phyloP scores from a whole-genome alignment of 768 basidiomycete species.

The Hygrocybe punicea region DNA sequence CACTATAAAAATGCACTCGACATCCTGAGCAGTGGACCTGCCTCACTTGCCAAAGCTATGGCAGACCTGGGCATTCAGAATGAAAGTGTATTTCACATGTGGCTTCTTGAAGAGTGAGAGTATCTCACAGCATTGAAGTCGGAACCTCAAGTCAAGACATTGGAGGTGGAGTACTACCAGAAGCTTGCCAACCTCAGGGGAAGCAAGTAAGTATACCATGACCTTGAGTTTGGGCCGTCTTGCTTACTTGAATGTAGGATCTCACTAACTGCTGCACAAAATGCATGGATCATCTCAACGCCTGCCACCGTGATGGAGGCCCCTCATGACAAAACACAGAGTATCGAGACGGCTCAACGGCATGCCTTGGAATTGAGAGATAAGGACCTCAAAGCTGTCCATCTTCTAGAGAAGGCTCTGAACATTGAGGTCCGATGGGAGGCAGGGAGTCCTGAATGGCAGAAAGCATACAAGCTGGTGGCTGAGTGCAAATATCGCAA shows the following conservation, averaged over 20 bases:
- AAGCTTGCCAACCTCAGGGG: slow-evolving; percentile 7
- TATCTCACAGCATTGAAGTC: slow-evolving; percentile 13
- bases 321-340: no score
- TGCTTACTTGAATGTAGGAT: no score
- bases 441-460: slow-evolving; percentile 6
- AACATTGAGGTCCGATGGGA: background rate
- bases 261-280: no score
- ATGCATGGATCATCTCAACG: no score
- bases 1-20: slow-evolving; percentile 28
- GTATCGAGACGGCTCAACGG: background rate
- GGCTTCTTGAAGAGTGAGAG: slow-evolving; percentile 19
- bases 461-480: slow-evolving; percentile 9
- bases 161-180: slow-evolving; percentile 19
- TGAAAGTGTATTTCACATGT: slow-evolving; percentile 11
- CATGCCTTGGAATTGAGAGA: background rate
- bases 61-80: background rate
- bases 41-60: slow-evolving; percentile 5
- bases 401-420: background rate
- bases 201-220: slow-evolving; percentile 7
- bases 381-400: background rate
- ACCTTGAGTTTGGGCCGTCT: no score
- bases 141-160: slow-evolving; percentile 15
- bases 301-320: no score
- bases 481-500: slow-evolving; percentile 11
- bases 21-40: slow-evolving; percentile 7